These are phyloP conservation scores for Metschnikowia matae DNA, from an alignment of 805 yeast species.

Conservation along the genomic window DNA sequence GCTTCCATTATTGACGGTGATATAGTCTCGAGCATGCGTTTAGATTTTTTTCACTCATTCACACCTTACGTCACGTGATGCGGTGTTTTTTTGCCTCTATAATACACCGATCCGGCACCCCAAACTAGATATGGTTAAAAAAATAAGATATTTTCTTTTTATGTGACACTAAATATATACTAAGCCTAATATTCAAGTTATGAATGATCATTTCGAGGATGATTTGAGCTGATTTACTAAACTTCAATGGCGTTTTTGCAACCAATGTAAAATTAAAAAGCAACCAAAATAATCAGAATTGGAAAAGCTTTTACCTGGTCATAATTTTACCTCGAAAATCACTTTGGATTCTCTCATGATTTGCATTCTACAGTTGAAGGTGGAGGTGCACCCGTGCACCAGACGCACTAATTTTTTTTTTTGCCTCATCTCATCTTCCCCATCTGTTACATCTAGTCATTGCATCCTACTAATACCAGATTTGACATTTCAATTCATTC, in stretches of 20 bases:
- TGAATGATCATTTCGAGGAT: no score
- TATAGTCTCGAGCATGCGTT: background rate
- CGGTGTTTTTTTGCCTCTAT: background rate
- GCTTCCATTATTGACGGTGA: slow-evolving; percentile 42
- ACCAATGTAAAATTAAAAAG: no score
- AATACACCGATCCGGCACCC: no score
- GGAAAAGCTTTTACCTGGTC: no score
- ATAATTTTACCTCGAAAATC: no score
- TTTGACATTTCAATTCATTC: slow-evolving; percentile 6
- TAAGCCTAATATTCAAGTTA: no score
- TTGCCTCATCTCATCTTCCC: slow-evolving; percentile 15
- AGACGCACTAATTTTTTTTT: slow-evolving; percentile 9
- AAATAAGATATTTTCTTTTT: no score
- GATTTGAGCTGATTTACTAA: no score
- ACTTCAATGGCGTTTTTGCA: no score
- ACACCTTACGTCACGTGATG: background rate
- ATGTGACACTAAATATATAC: no score
- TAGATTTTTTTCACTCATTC: background rate
- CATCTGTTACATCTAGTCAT: slow-evolving; percentile 3
- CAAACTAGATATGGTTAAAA: no score
- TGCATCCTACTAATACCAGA: background rate
- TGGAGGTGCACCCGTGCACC: slow-evolving; percentile 17
- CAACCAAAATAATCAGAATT: no score
- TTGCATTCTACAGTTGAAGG: background rate
- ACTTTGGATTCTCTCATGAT: background rate